Evolutionary conservation across 2,329 filamentous ascomycete genomes (phyloP), one percentile per base, ranked within the genome.

Genomic region (Stenocarpella maydis): DNA sequence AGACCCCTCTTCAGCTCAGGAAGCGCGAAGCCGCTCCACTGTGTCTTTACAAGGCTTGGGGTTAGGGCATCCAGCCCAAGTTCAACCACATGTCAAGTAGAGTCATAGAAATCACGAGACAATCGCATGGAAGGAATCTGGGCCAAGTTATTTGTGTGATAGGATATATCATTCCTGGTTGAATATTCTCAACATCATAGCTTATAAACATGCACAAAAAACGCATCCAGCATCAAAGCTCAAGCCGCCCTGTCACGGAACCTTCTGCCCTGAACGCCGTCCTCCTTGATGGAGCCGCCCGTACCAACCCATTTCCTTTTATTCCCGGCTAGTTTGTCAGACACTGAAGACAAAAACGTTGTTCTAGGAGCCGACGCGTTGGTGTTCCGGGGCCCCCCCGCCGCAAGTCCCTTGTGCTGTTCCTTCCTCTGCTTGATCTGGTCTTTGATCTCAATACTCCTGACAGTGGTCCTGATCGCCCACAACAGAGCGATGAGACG

Each of bases 401-500:
- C 49, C 65, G 14, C 45, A 31, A 55, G 58, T 49, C 58, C 43
- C 39, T 64, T 24, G 10, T 61, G 52, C 21, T 49, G 34, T 53
- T 41, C 55, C 34, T 31, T 45, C 26, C 37, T 65, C 52, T 61
- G 53, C 28, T 68, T 52, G 12, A 64, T 26, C 55, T 64, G 41
- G 47, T 73, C 69, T 63, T 73, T 72, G 66, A 73, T 73, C 37
- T 74, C 71, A 45, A 80, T 77, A 74, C 77, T 81, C 68, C 76
- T 75, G 73, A 82, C 79, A 74, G 86, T 82, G 49, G 82, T 76
- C 67, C 77, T 78, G 8, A 86, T 74, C 68, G 80, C 78, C 83
- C 83, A 87, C 69, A 84, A 72, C 39, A 87, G 76, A 9, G 85
- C 82, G 73, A 87, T 74, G 71, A 87, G 77, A 50, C 81, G 79